Evolutionary conservation across 1,284 basidiomycete genomes (phyloP).

Genomic region (Apiotrichum laibachii): DNA sequence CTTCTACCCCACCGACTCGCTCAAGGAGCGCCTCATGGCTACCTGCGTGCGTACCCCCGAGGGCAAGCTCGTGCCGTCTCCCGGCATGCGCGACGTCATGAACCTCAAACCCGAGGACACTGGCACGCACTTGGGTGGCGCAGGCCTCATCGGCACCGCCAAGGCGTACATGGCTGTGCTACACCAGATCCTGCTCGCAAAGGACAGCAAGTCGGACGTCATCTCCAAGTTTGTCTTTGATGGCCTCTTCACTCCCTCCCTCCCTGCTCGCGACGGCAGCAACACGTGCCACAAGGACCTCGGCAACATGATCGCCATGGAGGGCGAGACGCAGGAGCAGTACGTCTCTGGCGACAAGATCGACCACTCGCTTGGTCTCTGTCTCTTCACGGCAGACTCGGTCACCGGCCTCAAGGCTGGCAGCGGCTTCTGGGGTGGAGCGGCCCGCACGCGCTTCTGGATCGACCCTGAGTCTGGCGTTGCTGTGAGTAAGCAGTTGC

Average conservation of each 20-base stretch:
- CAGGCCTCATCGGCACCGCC: constrained; percentile 35
- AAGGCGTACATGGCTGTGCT: constrained; percentile 34
- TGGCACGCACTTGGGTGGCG: constrained; percentile 27
- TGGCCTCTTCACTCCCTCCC: constrained; percentile 23
- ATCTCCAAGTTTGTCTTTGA: constrained; percentile 20
- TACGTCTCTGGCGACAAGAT: constrained; percentile 7
- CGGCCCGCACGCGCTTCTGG: constrained; percentile 35
- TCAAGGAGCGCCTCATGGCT: constrained; percentile 19
- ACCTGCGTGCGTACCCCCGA: constrained; percentile 17
- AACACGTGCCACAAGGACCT: constrained; percentile 13
- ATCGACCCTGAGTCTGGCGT: constrained; percentile 31
- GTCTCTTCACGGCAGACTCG: constrained; percentile 1
- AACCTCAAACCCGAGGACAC: constrained; percentile 6
- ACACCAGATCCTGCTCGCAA: constrained; percentile 24
- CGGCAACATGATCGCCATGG: background rate
- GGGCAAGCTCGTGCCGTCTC: constrained; percentile 13
- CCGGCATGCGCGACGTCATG: constrained; percentile 7
- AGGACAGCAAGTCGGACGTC: constrained; percentile 8
- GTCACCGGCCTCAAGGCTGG: constrained; percentile 14
- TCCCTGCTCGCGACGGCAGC: constrained; percentile 7
- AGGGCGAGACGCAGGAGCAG: constrained; percentile 1
- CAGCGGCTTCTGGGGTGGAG: constrained; percentile 29
- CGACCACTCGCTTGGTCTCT: constrained; percentile 5
- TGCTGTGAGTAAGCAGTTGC: constrained; percentile 21
- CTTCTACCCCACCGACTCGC: constrained; percentile 32